phyloP scores from a whole-genome alignment of 371 early-diverging fungal species.

The Mucor sp. region DNA sequence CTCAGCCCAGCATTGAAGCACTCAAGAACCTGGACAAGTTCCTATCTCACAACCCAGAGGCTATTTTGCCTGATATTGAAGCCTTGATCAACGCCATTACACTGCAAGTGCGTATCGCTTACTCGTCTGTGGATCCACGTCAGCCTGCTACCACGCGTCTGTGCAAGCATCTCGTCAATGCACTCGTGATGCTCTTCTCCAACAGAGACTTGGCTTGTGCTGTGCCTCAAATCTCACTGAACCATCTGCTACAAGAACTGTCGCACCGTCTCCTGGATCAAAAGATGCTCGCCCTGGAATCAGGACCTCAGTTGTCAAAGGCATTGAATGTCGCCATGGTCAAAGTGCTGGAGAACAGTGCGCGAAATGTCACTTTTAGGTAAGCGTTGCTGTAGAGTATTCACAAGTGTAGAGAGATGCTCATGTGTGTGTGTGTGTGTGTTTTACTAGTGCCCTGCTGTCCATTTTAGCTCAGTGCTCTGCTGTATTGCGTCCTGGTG shows the following conservation, averaged over 20 bases:
- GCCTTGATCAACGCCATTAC: conserved; percentile 76
- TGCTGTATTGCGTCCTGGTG: conserved; percentile 51
- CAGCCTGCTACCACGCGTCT: conserved; percentile 53
- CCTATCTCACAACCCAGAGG: conserved; percentile 54
- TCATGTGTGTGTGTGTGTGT: background rate
- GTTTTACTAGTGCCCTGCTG: conserved; percentile 52
- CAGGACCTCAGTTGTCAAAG: conserved; percentile 68
- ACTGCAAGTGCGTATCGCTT: conserved; percentile 78
- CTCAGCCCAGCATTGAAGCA: conserved; percentile 74
- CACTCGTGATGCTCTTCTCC: conserved; percentile 77
- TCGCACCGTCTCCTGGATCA: conserved; percentile 81
- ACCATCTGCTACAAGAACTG: conserved; percentile 73
- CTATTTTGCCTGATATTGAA: conserved; percentile 65
- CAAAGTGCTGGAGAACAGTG: conserved; percentile 82
- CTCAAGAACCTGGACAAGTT: conserved; percentile 78
- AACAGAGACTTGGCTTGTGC: conserved; percentile 63
- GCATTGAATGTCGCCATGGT: conserved; percentile 89
- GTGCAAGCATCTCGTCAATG: conserved; percentile 80
- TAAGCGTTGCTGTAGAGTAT: conserved; percentile 12
- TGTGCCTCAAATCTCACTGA: conserved; percentile 64
- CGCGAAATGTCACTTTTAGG: conserved; percentile 77
- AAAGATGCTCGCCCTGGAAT: conserved; percentile 61
- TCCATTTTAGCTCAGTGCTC: conserved; percentile 54
- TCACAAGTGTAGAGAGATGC: background rate
- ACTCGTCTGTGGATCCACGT: conserved; percentile 60